Conservation (phyloP, 345 rosid species). For the Eutrema japonicum region DNA sequence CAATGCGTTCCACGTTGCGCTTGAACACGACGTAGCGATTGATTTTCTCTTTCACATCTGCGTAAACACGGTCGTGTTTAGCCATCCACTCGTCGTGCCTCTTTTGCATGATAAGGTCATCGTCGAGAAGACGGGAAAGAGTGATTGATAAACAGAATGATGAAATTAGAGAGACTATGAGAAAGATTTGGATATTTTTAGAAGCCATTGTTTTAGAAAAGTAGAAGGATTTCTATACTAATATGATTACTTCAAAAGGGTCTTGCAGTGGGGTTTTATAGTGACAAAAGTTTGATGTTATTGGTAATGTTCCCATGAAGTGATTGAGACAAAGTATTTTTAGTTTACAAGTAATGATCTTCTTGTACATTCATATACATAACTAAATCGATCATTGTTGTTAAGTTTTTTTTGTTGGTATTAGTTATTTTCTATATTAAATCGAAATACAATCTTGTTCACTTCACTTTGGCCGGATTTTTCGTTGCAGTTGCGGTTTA, state of each 20-base stretch:
- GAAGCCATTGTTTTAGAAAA: conserved; percentile 33
- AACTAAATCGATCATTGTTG: conserved; percentile 18
- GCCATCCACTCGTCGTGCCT: conserved; percentile 51
- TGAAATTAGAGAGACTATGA: conserved; percentile 31
- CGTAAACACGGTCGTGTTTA: conserved; percentile 44
- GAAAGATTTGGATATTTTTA: conserved; percentile 7
- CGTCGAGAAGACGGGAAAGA: conserved; percentile 39
- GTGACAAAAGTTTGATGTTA: conserved; percentile 11
- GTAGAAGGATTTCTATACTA: conserved; percentile 10
- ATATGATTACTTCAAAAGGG: conserved; percentile 31
- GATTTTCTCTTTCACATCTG: conserved; percentile 37
- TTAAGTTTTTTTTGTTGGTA: neutral
- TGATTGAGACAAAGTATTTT: conserved; percentile 31
- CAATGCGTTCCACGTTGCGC: conserved; percentile 48
- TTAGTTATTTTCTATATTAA: too few relatives aligned
- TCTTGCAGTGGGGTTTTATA: conserved; percentile 32
- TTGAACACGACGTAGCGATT: conserved; percentile 51
- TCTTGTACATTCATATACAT: neutral
- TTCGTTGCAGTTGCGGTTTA: neutral
- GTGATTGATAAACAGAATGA: conserved; percentile 23
- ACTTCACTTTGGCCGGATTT: neutral
- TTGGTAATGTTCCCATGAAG: conserved; percentile 23
- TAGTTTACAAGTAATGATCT: conserved; percentile 35
- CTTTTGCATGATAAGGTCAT: conserved; percentile 43
- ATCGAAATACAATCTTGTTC: neutral